Evolutionary conservation across 2,329 filamentous ascomycete species (phyloP), one percentile per base, ranked within the genome.

Genomic region (Trichoderma simmonsii): DNA sequence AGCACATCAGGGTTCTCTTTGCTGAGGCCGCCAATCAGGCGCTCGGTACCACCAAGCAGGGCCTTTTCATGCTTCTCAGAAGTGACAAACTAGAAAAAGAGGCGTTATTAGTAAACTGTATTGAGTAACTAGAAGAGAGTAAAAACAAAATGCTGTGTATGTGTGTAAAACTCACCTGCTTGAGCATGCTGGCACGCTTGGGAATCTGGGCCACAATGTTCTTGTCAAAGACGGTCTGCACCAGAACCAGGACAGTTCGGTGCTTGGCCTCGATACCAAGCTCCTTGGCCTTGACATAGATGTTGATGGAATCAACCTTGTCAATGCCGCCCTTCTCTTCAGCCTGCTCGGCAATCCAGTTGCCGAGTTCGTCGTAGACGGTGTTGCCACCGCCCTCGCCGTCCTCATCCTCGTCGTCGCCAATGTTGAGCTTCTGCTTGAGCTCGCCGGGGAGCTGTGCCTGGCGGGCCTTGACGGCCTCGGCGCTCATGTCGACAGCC

Each of bases 211-310:
- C 90, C 80, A 91, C 86, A 75, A 98, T 95, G 81, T 93, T 92
- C 79, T 97, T 91, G 81, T 97, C 91, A 82, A 99, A 99, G 77
- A 99, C 87, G 76, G 93, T 95, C 86, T 97, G 94, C 63, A 95
- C 93, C 59, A 99, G 90, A 72, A 99, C 95, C 71, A 95, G 89
- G 71, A 97, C 88, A 63, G 95, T 97, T 84, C 93, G 94, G 87
- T 98, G 93, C 90, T 98, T 99, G 84, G 84, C 83, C 85, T 98
- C 95, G 75, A 99, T 96, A 77, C 95, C 95, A 71, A 98, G 87
- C 78, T 98, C 96, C 86, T 97, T 96, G 75, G 95, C 95, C 88
- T 99, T 98, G 84, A 97, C 85, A 83, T 97, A 98, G 81, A 99
- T 93, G 51, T 95, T 92, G 76, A 98, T 88, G 79, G 97, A 95